These are phyloP conservation scores for Liriodendron chinense DNA, from an alignment of 164 flowering plant genomes.

Conservation along the genomic window DNA sequence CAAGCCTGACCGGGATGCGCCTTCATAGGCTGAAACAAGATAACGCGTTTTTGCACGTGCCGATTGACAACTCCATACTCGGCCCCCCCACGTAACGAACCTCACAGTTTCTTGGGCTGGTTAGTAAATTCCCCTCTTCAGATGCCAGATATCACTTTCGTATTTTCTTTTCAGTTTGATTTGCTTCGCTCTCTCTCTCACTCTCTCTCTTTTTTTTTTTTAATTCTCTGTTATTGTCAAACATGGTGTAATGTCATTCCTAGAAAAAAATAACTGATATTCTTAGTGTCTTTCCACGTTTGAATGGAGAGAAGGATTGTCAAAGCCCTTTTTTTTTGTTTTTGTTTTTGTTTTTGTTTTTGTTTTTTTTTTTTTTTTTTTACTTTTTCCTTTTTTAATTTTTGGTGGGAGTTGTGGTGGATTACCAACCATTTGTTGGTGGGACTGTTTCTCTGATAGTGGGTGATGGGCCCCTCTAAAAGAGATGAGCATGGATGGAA, in stretches of 20 bases:
- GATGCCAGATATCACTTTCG: slow-evolving; percentile 21
- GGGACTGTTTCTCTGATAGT: no score
- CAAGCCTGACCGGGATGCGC: neutral
- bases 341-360: no score
- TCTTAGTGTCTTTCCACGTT: neutral
- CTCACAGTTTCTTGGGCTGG: neutral
- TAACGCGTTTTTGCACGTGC: slow-evolving; percentile 12
- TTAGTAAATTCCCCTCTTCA: slow-evolving; percentile 6
- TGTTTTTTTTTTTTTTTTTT: no score
- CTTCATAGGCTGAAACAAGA: neutral
- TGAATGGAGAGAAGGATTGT: neutral
- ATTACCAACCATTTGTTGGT: no score
- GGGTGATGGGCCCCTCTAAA: no score
- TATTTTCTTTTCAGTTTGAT: slow-evolving; percentile 22
- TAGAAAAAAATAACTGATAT: slow-evolving; percentile 12
- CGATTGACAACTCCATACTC: slow-evolving; percentile 14
- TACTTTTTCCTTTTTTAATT: no score
- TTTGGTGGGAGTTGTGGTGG: no score
- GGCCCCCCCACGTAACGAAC: neutral
- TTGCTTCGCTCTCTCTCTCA: slow-evolving; percentile 1
- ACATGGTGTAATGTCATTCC: slow-evolving; percentile 37
- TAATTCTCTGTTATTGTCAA: slow-evolving; percentile 31
- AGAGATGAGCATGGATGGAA: no score
- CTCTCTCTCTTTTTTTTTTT: no score
- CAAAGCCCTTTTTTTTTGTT: no score